Percentiles rank a stretch among this genome's conserved stretches.
Evolutionary conservation across 768 basidiomycete species (phyloP).

Genomic region (Pulveroboletus sp.): DNA sequence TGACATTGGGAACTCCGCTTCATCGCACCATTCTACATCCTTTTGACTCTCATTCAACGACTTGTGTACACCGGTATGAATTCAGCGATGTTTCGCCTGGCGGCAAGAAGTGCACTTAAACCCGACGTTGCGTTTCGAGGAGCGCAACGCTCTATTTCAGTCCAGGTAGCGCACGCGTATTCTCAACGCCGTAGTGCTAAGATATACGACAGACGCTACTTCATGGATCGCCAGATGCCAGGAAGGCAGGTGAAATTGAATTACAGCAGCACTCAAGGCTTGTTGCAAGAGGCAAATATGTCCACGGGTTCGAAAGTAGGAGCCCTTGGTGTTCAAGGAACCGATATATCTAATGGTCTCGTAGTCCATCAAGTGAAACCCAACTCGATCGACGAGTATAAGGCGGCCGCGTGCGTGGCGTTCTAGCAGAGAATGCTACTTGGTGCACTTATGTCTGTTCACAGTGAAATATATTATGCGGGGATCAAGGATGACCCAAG

Average conservation of each 20-base stretch:
- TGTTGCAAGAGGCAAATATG: slow-evolving; percentile 90
- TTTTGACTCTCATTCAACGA: slow-evolving; percentile 4
- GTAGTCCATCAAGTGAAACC: slow-evolving; percentile 86
- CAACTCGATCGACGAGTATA: slow-evolving; percentile 75
- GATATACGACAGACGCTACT: slow-evolving; percentile 60
- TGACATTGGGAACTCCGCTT: slow-evolving; percentile 16
- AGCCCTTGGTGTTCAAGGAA: neutral
- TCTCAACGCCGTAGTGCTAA: slow-evolving; percentile 26
- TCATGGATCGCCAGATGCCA: slow-evolving; percentile 91
- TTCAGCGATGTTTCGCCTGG: slow-evolving; percentile 21
- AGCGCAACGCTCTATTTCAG: slow-evolving; percentile 51
- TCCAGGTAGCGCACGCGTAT: slow-evolving; percentile 45
- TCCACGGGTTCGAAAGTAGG: slow-evolving; percentile 83
- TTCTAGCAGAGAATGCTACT: neutral
- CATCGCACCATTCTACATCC: slow-evolving; percentile 5
- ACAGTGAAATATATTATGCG: slow-evolving; percentile 78
- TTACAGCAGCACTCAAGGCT: slow-evolving; percentile 79
- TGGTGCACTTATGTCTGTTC: slow-evolving; percentile 6
- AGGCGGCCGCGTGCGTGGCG: slow-evolving; percentile 71
- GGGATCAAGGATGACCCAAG: slow-evolving; percentile 70
- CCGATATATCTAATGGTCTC: slow-evolving; percentile 1
- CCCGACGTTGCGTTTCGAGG: slow-evolving; percentile 14
- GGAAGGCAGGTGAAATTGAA: slow-evolving; percentile 72
- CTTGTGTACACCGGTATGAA: neutral
- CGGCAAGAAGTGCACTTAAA: slow-evolving; percentile 14